Evolutionary conservation across 371 early-diverging fungal genomes (phyloP), one percentile per base, ranked within the genome.

Genomic region (Zopfochytrium polystomum): DNA sequence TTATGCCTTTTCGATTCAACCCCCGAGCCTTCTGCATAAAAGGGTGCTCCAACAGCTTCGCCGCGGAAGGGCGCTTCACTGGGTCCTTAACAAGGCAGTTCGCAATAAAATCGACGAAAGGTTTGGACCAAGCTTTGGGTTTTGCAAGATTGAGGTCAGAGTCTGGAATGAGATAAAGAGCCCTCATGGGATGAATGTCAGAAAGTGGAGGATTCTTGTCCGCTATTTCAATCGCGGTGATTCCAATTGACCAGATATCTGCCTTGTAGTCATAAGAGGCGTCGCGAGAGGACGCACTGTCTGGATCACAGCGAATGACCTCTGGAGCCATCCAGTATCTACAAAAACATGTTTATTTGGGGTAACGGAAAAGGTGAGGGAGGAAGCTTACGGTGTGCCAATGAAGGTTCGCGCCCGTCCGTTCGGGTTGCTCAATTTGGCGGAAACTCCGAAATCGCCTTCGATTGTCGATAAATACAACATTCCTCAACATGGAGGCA

Each of bases 361-460:
- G n/a, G n/a, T 50, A 33, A 62, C 47, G 29, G 31, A 5, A 45
- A 60, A 47, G 23, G 48, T 32, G 20, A 1, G 18, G 7, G 3
- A 55, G 30, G 44, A 23, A 55, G 58, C 73, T 57, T 66, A 78
- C 75, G 83, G 83, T 0, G 83, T 83, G 27, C 83, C 83, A 56
- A 83, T 81, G 50, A 83, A 83, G 23, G 83, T 80, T n/a, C 70
- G 58, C 0, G 83, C 78, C n/a, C 76, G 68, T 5, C 77, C 81
- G 7, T 65, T 71, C 2, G 78, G 65, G 27, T 64, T 65, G 48
- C 71, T 72, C 58, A 86, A 71, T 52, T 82, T 74, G 43, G 84
- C 83, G 1, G 85, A 78, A 0, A 86, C 82, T 25, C 87, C 87
- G 52, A 86, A 87, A 60, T 86, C 87, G n/a, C 83, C 79, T 57